phyloP scores from a whole-genome alignment of 192 early-diverging fungal genomes.

The Dissophora globulifera region DNA sequence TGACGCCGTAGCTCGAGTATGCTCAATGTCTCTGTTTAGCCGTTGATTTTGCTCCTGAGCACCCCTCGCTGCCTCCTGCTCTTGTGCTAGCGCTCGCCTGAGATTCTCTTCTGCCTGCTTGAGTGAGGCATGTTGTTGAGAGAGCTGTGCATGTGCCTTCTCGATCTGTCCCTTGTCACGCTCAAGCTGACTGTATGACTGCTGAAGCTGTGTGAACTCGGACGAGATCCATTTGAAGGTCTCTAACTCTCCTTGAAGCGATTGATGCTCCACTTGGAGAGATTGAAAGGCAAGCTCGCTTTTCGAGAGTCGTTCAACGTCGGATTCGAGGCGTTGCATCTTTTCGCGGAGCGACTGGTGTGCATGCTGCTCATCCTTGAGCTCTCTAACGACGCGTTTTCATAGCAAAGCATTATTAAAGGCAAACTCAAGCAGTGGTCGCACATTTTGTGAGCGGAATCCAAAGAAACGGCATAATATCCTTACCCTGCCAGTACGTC shows the following conservation, averaged over 20 bases:
- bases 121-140: conserved; percentile 3
- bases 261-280: conserved; percentile 26
- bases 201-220: conserved; percentile 32
- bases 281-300: conserved; percentile 27
- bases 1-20: background rate
- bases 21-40: conserved; percentile 16
- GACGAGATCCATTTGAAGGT: conserved; percentile 46
- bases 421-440: background rate
- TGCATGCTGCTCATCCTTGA: conserved; percentile 38
- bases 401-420: background rate
- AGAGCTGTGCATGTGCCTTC: conserved; percentile 38
- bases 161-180: conserved; percentile 36
- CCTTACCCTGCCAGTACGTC: conserved; percentile 46
- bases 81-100: conserved; percentile 10
- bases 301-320: conserved; percentile 37
- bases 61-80: conserved; percentile 18
- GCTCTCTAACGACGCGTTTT: conserved; percentile 8
- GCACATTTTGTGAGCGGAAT: background rate
- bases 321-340: conserved; percentile 21
- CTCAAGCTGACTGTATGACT: conserved; percentile 20
- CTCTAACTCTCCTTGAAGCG: conserved; percentile 31
- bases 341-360: conserved; percentile 31
- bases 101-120: conserved; percentile 27
- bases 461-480: no score
- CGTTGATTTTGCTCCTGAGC: conserved; percentile 9